A percentile compares a stretch with the other conserved stretches of the same genome.
These are phyloP conservation scores for Aechmea fasciata DNA, from an alignment of 176 grass and related monocot genomes.

Conservation along the genomic window DNA sequence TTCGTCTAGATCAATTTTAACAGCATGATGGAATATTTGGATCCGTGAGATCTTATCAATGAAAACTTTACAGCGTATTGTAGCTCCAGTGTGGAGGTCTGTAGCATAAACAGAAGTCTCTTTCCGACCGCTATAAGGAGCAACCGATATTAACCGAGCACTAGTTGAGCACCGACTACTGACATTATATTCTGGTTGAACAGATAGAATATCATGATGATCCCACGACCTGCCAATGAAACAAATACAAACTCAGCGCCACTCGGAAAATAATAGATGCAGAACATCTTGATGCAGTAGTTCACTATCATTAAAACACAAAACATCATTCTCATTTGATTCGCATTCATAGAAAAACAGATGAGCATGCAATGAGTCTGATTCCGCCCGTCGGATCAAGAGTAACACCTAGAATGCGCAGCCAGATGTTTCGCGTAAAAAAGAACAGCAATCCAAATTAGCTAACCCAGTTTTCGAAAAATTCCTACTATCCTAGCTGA, in stretches of 20 bases:
- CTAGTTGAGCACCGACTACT: slow-evolving; percentile 82
- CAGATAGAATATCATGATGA: slow-evolving; percentile 83
- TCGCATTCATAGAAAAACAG: too few relatives aligned
- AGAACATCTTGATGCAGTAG: neutral
- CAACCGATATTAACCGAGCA: slow-evolving; percentile 61
- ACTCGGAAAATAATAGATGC: neutral
- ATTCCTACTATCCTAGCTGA: too few relatives aligned
- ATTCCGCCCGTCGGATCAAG: too few relatives aligned
- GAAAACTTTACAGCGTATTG: slow-evolving; percentile 86
- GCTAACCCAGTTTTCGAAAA: too few relatives aligned
- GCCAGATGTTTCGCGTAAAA: too few relatives aligned
- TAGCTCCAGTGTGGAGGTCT: slow-evolving; percentile 61
- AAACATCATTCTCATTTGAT: neutral
- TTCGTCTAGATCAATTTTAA: slow-evolving; percentile 96
- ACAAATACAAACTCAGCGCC: neutral
- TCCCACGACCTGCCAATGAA: slow-evolving; percentile 64
- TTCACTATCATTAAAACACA: neutral
- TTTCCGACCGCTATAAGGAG: slow-evolving; percentile 62
- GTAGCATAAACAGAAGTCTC: slow-evolving; percentile 95
- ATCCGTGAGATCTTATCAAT: slow-evolving; percentile 78
- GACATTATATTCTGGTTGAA: slow-evolving; percentile 79
- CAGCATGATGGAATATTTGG: slow-evolving; percentile 86
- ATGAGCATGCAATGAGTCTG: too few relatives aligned
- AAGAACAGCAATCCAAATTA: too few relatives aligned
- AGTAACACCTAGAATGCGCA: too few relatives aligned